Base-by-base conservation (phyloP, 2,329 filamentous ascomycete genomes). In the Bretziella fagacearum region DNA sequence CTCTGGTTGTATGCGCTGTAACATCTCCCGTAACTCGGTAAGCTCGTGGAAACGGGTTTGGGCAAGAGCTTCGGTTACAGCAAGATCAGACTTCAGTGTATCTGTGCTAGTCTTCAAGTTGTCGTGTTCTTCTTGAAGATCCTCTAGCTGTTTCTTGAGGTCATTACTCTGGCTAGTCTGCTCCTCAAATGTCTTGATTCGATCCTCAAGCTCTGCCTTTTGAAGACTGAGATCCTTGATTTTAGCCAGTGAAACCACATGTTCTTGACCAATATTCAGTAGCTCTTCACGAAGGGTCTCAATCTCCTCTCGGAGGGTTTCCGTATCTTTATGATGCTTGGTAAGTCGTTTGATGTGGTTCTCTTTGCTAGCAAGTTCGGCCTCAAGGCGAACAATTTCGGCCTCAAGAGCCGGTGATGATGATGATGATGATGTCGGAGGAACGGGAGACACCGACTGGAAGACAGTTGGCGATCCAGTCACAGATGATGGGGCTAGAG, bases 11-110 rank as follows among this genome's bases (percentile, higher is more conserved):
- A 82, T 74, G 59, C 91, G 93, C 54, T 86, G 79, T 25, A 95
- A 62, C 2, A 87, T 69, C 52, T 89, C 82, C 17, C 80, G 74
- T 39, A 94, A 66, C 23, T 93, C 83, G 0, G 79, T 79, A 1
- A 95, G 66, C 51, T 96, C 87, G 60, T 86, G 93, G 66, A 86
- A 96, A 25, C 91, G 73, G 13, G 75, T 81, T 51, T 93, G 80
- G 0, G 91, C 85, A 10, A 96, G 71, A 61, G 93, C 78, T 59
- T 95, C 79, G 0, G 87, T 81, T 2, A 86, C 86, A 2, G 78
- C 81, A 2, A 96, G 70, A 57, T 98, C 89, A 0, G 81, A 84
- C 57, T 93, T 79, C 15, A 95, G 62, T 0, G 73, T 71, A 2
- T 74, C 67, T 0, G 79, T 74, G 59, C 80, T 84, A 17, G 69